Base-by-base conservation (phyloP, 768 basidiomycete genomes). In the Boletus reticulatus region DNA sequence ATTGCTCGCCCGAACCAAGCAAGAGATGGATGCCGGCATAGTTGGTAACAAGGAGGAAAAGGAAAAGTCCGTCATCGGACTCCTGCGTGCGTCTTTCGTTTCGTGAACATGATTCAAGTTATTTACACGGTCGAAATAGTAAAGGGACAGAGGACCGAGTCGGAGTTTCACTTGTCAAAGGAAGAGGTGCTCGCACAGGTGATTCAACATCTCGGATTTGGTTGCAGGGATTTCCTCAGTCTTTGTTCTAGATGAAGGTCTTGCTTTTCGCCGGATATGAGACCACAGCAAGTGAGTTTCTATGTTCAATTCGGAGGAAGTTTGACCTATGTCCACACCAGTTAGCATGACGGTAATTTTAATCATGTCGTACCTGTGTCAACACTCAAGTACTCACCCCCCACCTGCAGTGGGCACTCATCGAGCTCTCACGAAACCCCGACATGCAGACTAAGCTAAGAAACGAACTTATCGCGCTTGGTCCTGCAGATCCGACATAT, bases 391-490 rank as follows among this genome's bases (percentile, higher is more conserved):
- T n/a, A n/a, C n/a, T 56, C 19, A 54, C n/a, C 10, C 17, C 4
- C 3, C 4, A 16, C 39, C 1, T 32, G 3, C 34, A 80, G 79
- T 85, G 84, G 82, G 79, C 82, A 4, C 72, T 87, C 0, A 78
- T 85, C n/a, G 84, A 85, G 58, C 75, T 85, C 2, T 75, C 73
- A 2, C 74, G 71, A 27, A 63, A 80, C 48, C 75, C 69, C 0
- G 74, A 80, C 16, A 69, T 72, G 6, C 84, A 86, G 63, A 62
- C 71, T 6, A 77, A 70, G 44, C 68, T 86, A 11, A 77, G 84
- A 32, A 72, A 77, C 1, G 84, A 86, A 52, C 72, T 86, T 6
- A 55, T 72, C 3, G 66, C 71, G 29, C 76, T 78, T 51, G 67
- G 61, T 16, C 51, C 60, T 34, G 32, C 2, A 17, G 84, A 85